Evolutionary conservation across 2,329 filamentous ascomycete species (phyloP), one percentile per base, ranked within the genome.

Genomic region (Meredithiella fracta): DNA sequence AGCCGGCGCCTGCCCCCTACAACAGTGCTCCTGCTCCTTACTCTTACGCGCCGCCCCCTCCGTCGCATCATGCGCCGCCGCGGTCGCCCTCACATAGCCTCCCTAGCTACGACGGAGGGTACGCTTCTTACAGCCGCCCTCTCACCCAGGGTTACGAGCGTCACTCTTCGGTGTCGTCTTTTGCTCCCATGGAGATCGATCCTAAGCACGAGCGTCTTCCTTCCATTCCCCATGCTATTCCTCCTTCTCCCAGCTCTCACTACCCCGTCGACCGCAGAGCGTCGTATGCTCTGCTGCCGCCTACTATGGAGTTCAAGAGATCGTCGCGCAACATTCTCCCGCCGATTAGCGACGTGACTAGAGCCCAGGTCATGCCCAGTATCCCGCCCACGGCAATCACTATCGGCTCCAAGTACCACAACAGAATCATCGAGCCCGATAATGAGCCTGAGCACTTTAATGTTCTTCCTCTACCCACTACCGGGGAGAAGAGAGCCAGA

Each of bases 71-170:
- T 20, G 15, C 47, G 31, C 51, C 22, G 40, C 64, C 65, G 56
- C 65, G 62, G 54, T 63, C 62, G 59, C 68, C 69, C 3, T 61
- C 66, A 2, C 44, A 49, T 26, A 9, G 8, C n/a, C 67, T 67
- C 9, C 64, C 68, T n/a, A 7, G 11, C 2, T 44, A 56, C 47
- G 51, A 51, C 47, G 5, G 37, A n/a, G 40, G 3, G 20, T 23
- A 49, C 22, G 2, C 44, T 25, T 9, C 20, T 42, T 42, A 15
- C 23, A 49, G 42, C 42, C 14, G 42, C 9, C 42, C 42, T 47
- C 9, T 20, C 42, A 26, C 31, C 15, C 56, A 54, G 11, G 40
- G 38, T n/a, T 58, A 58, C 7, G 53, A 37, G 20, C 49, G 55
- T 20, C 57, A 58, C 15, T 53, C 52, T 42, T 58, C 57, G 3